Conservation (phyloP, 768 basidiomycete species). For the Leucocoprinus birnbaumii region DNA sequence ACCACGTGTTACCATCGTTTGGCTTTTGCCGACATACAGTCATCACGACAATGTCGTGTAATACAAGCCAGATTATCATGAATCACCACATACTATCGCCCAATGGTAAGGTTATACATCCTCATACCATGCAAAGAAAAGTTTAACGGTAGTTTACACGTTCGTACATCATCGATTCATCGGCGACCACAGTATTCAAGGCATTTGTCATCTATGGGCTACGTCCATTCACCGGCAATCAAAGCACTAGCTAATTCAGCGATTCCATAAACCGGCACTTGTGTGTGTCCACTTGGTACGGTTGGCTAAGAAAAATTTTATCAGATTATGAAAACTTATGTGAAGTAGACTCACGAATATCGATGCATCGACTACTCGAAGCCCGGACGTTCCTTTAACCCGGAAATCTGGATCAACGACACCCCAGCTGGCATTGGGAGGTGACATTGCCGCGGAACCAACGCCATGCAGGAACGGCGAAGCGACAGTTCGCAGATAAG, state of each 20-base stretch:
- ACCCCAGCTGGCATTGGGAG: conserved; percentile 21
- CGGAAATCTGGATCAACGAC: conserved; percentile 33
- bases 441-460: conserved; percentile 29
- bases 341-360: conserved; percentile 23
- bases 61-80: no score
- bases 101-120: no score
- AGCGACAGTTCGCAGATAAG: conserved; percentile 18
- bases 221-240: conserved; percentile 9
- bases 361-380: conserved; percentile 37
- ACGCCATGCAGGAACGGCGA: conserved; percentile 25
- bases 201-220: neutral
- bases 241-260: conserved; percentile 17
- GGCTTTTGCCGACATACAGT: no score
- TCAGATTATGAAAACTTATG: neutral
- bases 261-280: conserved; percentile 8
- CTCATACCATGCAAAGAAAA: no score
- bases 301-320: conserved; percentile 5
- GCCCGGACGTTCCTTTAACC: conserved; percentile 28
- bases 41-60: no score
- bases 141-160: no score
- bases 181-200: no score
- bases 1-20: no score
- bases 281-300: conserved; percentile 9
- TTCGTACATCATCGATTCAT: no score
- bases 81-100: no score